Base-by-base conservation (phyloP, 192 early-diverging fungal species). In the Mortierella hygrophila region DNA sequence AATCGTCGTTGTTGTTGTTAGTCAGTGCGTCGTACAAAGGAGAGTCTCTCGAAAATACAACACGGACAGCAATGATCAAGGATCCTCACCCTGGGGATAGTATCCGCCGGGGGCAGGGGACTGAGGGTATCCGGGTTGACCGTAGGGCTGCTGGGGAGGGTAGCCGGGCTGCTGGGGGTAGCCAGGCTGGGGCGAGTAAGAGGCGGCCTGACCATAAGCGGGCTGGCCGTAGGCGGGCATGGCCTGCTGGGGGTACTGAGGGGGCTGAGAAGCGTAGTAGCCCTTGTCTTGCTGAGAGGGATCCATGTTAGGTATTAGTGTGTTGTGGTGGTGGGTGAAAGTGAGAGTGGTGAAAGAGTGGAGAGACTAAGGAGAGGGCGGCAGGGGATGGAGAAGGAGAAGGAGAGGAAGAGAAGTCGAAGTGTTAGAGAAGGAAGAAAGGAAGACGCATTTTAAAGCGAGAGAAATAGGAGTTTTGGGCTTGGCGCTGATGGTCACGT, bases 231-330 rank as follows among this genome's bases (percentile, higher is more conserved):
- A 85, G 37, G 74, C 83, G 5, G 83, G 83, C 74, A 80, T 75
- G 5, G 78, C 74, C 54, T 80, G 78, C 60, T 85, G 83, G 13
- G 83, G 83, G 49, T 85, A 85, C 52, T 85, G 83, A 29, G 83
- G 83, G 55, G 83, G 83, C 75, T 85, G 83, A 32, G 83, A 70
- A 70, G 83, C 83, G 63, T 85, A 85, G 60, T 85, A 85, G 46
- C 83, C 83, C 71, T 85, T 85, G 60, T 80, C 78, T 74, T 80
- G 78, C 76, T 65, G 60, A 65, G 60, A 65, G 60, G 26, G 60
- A 65, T 65, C 60, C 60, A 65, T 65, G 32, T 65, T 29, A 13
- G 70, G 52, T 49, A 78, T 74, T 11, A 18, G 40, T 38, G 11
- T n/a, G 26, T 44, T 38, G 70, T 2, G 13, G 44, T 11, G 44